Percentiles rank a stretch among this genome's conserved stretches.
phyloP scores from a whole-genome alignment of 345 rosid genomes.

The Moringa oleifera region DNA sequence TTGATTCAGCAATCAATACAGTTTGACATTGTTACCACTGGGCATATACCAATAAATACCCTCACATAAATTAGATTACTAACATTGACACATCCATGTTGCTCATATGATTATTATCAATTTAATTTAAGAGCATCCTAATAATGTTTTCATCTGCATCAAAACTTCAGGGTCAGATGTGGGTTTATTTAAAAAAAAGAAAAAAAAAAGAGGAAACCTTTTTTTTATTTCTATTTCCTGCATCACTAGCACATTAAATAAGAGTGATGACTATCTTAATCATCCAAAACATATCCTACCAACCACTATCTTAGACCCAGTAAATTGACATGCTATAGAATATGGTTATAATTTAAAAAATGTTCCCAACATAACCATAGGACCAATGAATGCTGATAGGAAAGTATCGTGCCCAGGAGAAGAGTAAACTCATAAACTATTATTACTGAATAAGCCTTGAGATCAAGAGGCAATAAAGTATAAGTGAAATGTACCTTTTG shows the following conservation, averaged over 20 bases:
- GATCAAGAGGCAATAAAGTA: not conserved
- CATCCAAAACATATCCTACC: not conserved
- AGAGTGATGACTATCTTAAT: not conserved
- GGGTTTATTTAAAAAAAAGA: not conserved
- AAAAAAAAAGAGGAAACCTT: too few species aligned
- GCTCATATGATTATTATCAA: not conserved
- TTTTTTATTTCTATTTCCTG: not conserved
- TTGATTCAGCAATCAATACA: too few species aligned
- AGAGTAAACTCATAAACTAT: too few species aligned
- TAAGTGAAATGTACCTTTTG: slow-evolving; percentile 19
- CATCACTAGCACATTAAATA: not conserved
- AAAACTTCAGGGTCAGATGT: not conserved
- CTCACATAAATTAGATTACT: too few species aligned
- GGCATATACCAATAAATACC: too few species aligned
- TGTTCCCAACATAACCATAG: not conserved
- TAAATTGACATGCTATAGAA: not conserved
- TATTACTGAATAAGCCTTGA: not conserved
- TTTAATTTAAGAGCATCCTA: not conserved
- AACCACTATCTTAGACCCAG: not conserved
- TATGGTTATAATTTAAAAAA: not conserved
- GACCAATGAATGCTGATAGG: not conserved
- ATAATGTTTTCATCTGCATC: not conserved
- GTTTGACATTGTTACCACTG: too few species aligned
- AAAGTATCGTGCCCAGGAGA: not conserved
- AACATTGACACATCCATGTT: not conserved